Base-by-base conservation (phyloP, 495 filamentous ascomycete species). In the Tuber umbilicatum region DNA sequence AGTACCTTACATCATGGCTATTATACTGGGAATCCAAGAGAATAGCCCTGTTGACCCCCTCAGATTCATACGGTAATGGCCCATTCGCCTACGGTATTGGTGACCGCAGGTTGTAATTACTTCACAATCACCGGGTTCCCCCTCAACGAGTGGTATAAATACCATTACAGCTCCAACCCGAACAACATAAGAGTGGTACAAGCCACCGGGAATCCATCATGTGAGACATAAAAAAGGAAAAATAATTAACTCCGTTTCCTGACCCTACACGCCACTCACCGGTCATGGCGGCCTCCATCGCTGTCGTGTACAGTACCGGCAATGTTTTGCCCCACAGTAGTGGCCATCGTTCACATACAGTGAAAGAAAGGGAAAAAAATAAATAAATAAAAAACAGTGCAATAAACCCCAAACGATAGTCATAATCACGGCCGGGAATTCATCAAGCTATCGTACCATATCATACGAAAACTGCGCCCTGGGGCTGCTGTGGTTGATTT, bases 401-500 rank as follows among this genome's bases (percentile, higher is more conserved):
- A 35, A 17, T 31, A n/a, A 55, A 55, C 27, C 27, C 55, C 27
- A n/a, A 43, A 23, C 21, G 19, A n/a, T 31, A 40, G 35, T 42
- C 17, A 43, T 42, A 70, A 39, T 40, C 38, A 31, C 43, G 41
- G 12, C 69, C 23, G 23, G 16, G 17, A 70, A 21, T 14, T 12
- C 17, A 42, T 40, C 5, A 21, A 19, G n/a, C 35, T 70, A 70
- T 42, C 2, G 69, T 70, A 38, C n/a, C 9, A 69, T 47, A 39
- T 76, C n/a, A 79, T 42, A 70, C 73, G 27, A 70, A 79, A 27
- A 79, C 76, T 5, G 68, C 69, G 45, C 70, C 73, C 21, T 71
- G 60, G 21, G 80, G 79, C 19, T 79, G 45, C 39, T 78, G 68
- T 27, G 73, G 40, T 1, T 79, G 71, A 69, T 79, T 80, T n/a